phyloP scores from a whole-genome alignment of 2,329 filamentous ascomycete species.

The Fusarium torulosum region DNA sequence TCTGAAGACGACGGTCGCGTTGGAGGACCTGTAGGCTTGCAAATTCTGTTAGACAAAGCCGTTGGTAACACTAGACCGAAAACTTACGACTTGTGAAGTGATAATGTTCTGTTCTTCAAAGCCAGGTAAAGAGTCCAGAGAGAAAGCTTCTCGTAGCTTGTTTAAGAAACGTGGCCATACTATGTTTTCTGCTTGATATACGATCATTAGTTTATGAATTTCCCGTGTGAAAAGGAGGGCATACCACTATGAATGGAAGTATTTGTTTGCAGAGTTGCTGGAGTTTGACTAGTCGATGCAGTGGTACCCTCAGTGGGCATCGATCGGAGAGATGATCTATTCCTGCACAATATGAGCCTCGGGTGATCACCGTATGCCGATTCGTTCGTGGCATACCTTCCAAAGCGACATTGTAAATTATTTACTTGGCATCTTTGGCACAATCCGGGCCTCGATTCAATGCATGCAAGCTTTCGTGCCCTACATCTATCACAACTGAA shows the following conservation, averaged over 20 bases:
- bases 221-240: accelerated
- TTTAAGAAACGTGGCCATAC: conserved; percentile 1
- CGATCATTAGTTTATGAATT: accelerated
- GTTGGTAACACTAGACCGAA: not conserved
- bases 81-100: not conserved
- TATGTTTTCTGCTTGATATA: not conserved
- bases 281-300: not conserved
- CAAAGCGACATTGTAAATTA: not conserved
- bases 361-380: accelerated
- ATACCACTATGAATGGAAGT: not conserved
- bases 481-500: conserved; percentile 9
- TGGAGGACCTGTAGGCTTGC: not conserved
- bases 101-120: conserved; percentile 2
- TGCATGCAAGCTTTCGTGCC: conserved; percentile 4
- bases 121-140: not conserved
- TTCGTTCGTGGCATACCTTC: accelerated
- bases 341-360: not conserved
- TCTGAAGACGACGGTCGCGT: not conserved
- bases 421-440: conserved; percentile 6
- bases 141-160: conserved; percentile 5
- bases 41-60: not conserved
- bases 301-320: not conserved
- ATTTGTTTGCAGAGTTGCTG: not conserved
- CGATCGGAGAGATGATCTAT: not conserved
- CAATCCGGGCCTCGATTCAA: not conserved